These are phyloP conservation scores for Labyrinthula sp. DNA, from an alignment of 352 stramenopile species.

Conservation along the genomic window DNA sequence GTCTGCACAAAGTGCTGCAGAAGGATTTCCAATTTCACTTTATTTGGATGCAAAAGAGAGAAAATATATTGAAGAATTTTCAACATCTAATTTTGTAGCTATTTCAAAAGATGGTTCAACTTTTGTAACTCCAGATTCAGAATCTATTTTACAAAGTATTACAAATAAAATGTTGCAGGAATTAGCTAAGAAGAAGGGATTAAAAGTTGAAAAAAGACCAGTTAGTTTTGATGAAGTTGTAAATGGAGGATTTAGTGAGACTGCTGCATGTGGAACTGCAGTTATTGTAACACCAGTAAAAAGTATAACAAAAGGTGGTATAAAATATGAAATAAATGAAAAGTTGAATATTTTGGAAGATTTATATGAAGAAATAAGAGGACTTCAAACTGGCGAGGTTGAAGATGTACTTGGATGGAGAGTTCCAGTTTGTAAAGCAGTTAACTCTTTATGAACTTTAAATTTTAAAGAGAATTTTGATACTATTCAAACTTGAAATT, in stretches of 20 bases:
- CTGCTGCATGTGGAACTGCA: conserved; percentile 59
- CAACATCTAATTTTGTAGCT: conserved; percentile 62
- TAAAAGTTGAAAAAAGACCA: conserved; percentile 44
- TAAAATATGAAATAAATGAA: conserved; percentile 32
- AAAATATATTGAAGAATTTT: conserved; percentile 59
- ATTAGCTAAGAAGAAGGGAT: conserved; percentile 48
- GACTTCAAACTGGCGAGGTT: conserved; percentile 51
- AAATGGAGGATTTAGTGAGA: conserved; percentile 53
- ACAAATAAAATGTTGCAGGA: conserved; percentile 66
- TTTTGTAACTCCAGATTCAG: conserved; percentile 52
- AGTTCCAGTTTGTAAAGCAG: no score
- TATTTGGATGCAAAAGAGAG: conserved; percentile 61
- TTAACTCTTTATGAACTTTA: no score
- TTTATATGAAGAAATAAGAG: conserved; percentile 49
- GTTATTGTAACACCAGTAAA: conserved; percentile 58
- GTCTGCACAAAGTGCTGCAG: conserved; percentile 55
- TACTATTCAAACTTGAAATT: no score
- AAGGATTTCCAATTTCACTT: conserved; percentile 53
- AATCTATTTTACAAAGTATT: conserved; percentile 51
- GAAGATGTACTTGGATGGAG: conserved; percentile 57
- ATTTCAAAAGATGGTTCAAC: conserved; percentile 42
- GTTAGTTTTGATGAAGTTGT: conserved; percentile 47
- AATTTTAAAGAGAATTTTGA: no score
- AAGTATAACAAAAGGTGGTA: conserved; percentile 39
- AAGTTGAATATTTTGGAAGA: conserved; percentile 41